Percentiles rank a stretch among this genome's conserved stretches.
Evolutionary conservation across 2,329 filamentous ascomycete species (phyloP).

Genomic region (Pyricularia pennisetigena): DNA sequence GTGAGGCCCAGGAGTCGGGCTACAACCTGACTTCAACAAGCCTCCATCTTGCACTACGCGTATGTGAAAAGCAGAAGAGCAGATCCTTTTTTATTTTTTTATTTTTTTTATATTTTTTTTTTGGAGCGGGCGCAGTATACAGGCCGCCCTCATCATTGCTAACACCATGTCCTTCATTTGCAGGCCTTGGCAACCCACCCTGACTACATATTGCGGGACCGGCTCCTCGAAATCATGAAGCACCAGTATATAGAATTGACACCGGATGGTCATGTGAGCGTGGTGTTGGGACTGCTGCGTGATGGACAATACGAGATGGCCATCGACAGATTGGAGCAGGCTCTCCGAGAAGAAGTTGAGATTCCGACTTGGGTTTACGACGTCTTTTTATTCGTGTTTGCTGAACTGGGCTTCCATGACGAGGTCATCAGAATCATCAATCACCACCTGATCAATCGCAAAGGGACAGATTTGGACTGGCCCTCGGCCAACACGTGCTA

Average conservation of each 20-base stretch:
- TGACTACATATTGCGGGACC: conserved; percentile 66
- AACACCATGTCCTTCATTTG: conserved; percentile 5
- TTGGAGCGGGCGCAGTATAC: too few relatives aligned
- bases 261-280: conserved; percentile 51
- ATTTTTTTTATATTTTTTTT: too few relatives aligned
- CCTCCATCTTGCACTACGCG: conserved; percentile 64
- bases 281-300: conserved; percentile 65
- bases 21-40: conserved; percentile 56
- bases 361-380: conserved; percentile 69
- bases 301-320: conserved; percentile 80
- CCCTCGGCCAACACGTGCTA: conserved; percentile 50
- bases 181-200: conserved; percentile 72
- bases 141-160: too few relatives aligned
- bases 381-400: conserved; percentile 64
- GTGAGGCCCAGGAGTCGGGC: conserved; percentile 56
- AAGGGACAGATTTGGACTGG: conserved; percentile 5
- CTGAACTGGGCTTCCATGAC: conserved; percentile 63
- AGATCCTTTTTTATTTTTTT: too few relatives aligned
- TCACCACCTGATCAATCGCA: conserved; percentile 29
- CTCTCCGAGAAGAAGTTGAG: conserved; percentile 44
- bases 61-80: conserved; percentile 20
- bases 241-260: conserved; percentile 59
- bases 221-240: conserved; percentile 65
- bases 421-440: conserved; percentile 64
- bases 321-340: conserved; percentile 56